Percentiles rank a stretch among this genome's conserved stretches.
Conservation (phyloP, 148 eudicot genomes). For the Arctostaphylos glauca region DNA sequence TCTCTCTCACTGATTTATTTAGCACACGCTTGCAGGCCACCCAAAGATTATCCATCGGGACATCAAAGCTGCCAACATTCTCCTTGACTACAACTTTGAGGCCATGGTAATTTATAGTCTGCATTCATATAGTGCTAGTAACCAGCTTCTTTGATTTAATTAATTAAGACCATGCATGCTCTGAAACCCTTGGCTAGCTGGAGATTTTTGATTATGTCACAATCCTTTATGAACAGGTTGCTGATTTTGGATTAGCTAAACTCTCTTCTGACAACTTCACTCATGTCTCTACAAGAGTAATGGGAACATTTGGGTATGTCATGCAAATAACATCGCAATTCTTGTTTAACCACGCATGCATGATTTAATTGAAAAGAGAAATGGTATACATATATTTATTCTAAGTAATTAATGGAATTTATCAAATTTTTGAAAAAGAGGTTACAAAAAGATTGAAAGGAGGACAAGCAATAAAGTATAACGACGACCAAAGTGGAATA, state of each 20-base stretch:
- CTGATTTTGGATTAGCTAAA: slow-evolving; percentile 90
- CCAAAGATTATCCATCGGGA: slow-evolving; percentile 90
- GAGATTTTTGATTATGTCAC: background rate
- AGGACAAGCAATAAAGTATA: too few species aligned
- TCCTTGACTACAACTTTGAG: slow-evolving; percentile 64
- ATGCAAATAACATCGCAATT: background rate
- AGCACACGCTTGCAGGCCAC: slow-evolving; percentile 46
- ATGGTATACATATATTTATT: background rate
- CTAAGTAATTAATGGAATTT: too few species aligned
- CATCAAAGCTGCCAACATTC: slow-evolving; percentile 87
- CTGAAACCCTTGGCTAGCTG: background rate
- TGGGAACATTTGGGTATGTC: slow-evolving; percentile 92
- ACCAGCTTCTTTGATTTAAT: background rate
- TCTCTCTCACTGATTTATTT: background rate
- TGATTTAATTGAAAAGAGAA: background rate
- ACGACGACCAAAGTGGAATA: too few species aligned
- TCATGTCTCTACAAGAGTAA: slow-evolving; percentile 88
- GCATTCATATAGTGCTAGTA: background rate
- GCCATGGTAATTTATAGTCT: slow-evolving; percentile 51
- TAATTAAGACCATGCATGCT: background rate
- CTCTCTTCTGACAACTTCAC: slow-evolving; percentile 65
- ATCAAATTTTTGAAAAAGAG: too few species aligned
- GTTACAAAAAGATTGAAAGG: too few species aligned
- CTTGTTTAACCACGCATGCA: background rate
- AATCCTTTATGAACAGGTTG: slow-evolving; percentile 45